These are phyloP conservation scores for Tolypocladium inflatum DNA, from an alignment of 2,329 filamentous ascomycete genomes.

Conservation along the genomic window DNA sequence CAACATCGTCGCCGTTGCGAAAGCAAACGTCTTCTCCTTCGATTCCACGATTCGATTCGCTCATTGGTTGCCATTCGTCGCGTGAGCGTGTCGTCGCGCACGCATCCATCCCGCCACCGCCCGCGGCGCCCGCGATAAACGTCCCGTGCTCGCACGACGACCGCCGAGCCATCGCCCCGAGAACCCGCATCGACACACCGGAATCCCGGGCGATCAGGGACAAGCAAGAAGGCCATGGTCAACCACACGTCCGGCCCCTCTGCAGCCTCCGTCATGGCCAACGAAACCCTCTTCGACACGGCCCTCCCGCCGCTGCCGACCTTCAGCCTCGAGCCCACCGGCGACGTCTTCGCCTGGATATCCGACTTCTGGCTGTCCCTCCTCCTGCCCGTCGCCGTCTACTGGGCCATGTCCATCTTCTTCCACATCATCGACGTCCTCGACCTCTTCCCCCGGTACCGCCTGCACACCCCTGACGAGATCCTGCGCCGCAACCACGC, in stretches of 20 bases:
- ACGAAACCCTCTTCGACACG: constrained; percentile 45
- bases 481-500: constrained; percentile 82
- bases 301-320: constrained; percentile 71
- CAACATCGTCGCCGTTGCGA: background rate
- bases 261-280: constrained; percentile 33
- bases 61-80: background rate
- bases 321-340: constrained; percentile 64
- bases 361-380: constrained; percentile 75
- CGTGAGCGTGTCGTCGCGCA: background rate
- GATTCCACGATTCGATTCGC: background rate
- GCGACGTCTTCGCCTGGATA: constrained; percentile 65
- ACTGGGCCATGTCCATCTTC: constrained; percentile 78
- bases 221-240: constrained; percentile 21
- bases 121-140: background rate
- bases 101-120: background rate
- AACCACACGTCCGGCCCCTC: constrained; percentile 22
- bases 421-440: constrained; percentile 83
- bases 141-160: background rate
- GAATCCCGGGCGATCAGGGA: background rate
- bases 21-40: too few species aligned
- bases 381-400: constrained; percentile 68
- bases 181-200: background rate
- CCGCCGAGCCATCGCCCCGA: background rate
- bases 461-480: constrained; percentile 90
- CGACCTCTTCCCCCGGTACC: constrained; percentile 83